Evolutionary conservation across 164 flowering plant genomes (phyloP).

Genomic region (Tinospora cordifolia): DNA sequence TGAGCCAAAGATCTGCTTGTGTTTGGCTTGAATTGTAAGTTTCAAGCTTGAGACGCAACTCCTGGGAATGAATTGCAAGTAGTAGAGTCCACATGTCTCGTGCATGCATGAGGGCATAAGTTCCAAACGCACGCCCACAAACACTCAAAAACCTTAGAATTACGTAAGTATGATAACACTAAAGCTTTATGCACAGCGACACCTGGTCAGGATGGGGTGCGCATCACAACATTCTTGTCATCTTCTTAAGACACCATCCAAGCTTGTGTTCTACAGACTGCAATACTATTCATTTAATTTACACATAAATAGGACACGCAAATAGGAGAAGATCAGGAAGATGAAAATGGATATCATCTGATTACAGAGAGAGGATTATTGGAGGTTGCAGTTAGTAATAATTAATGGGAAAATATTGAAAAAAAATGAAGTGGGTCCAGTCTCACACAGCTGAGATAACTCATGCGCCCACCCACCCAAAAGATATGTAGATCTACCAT

Average conservation of each 20-base stretch:
- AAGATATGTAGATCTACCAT: background rate
- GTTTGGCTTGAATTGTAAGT: too few relatives aligned
- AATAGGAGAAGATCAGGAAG: background rate
- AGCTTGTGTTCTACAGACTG: slow-evolving; percentile 2
- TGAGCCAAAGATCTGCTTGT: too few relatives aligned
- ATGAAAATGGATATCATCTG: too few relatives aligned
- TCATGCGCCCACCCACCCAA: slow-evolving; percentile 1
- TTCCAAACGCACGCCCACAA: background rate
- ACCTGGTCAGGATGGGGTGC: background rate
- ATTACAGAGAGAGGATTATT: too few relatives aligned
- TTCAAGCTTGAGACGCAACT: too few relatives aligned
- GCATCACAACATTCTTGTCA: background rate
- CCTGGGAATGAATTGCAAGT: background rate
- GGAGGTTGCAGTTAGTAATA: too few relatives aligned
- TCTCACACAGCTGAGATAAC: background rate
- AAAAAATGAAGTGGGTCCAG: too few relatives aligned
- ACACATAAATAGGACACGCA: too few relatives aligned
- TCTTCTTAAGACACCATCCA: background rate
- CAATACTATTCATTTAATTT: too few relatives aligned
- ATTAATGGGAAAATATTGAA: too few relatives aligned
- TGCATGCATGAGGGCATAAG: background rate
- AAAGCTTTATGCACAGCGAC: background rate
- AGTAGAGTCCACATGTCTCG: background rate
- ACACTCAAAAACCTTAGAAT: background rate
- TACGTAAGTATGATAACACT: background rate